Conservation (phyloP, 2,329 filamentous ascomycete species). For the Nannizziopsis arthrosporioides region DNA sequence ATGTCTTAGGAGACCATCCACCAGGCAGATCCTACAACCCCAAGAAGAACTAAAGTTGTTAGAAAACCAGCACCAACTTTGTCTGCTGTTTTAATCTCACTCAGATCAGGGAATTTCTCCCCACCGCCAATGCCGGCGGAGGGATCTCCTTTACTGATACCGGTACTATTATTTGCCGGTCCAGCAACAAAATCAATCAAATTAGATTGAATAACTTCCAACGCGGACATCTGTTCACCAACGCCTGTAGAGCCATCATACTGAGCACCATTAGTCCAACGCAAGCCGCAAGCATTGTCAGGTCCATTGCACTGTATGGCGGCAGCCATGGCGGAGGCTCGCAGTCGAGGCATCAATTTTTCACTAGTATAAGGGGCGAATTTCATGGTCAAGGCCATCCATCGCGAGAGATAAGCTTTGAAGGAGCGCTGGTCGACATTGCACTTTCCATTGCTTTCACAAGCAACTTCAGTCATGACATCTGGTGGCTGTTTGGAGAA, state of each 20-base stretch:
- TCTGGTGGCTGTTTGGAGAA: slow-evolving; percentile 33
- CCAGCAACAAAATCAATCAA: slow-evolving; percentile 30
- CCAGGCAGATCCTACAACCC: slow-evolving; percentile 45
- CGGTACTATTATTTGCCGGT: slow-evolving; percentile 36
- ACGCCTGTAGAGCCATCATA: slow-evolving; percentile 53
- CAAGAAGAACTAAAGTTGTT: slow-evolving; percentile 47
- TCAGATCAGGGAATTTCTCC: slow-evolving; percentile 30
- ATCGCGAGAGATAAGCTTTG: slow-evolving; percentile 54
- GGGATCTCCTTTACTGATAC: slow-evolving; percentile 40
- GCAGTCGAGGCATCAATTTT: slow-evolving; percentile 42
- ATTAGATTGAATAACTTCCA: slow-evolving; percentile 54
- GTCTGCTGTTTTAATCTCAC: slow-evolving; percentile 48
- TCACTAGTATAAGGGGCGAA: slow-evolving; percentile 46
- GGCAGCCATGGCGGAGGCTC: slow-evolving; percentile 43
- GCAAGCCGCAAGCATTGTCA: slow-evolving; percentile 19
- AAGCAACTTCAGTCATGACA: slow-evolving; percentile 49
- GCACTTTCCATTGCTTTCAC: slow-evolving; percentile 45
- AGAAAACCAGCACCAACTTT: slow-evolving; percentile 56
- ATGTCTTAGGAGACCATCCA: slow-evolving; percentile 37
- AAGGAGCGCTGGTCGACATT: slow-evolving; percentile 54
- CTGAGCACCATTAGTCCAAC: slow-evolving; percentile 33
- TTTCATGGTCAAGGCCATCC: slow-evolving; percentile 46
- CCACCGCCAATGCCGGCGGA: slow-evolving; percentile 28
- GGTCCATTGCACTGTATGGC: slow-evolving; percentile 28
- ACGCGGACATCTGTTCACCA: slow-evolving; percentile 59